Evolutionary conservation across 140 eudicot genomes (phyloP), one percentile per base, ranked within the genome.

Genomic region (Oenanthe javanica): DNA sequence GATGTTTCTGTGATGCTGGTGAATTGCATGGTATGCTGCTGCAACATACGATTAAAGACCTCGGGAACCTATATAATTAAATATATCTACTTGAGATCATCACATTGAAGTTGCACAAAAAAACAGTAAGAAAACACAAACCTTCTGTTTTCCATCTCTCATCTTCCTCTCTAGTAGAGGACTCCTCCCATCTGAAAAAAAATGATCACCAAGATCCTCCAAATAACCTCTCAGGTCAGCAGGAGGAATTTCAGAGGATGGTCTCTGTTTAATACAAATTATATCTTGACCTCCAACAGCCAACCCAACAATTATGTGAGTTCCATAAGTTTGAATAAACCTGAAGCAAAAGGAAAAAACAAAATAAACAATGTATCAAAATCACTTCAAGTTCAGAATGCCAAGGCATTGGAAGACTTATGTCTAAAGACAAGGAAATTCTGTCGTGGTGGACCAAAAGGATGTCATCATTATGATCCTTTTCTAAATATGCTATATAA

Each of bases 261-360:
- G 83, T 84, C 83, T 86, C 81, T 94, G 98, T 79, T 92, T 91
- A 74, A 94, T 89, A 77, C 97, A 94, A 31, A 94, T 84, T 84
- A 94, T 80, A 85, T 94, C 98, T 87, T 94, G 98, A 83, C 98
- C 98, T 46, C 98, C 98, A 86, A 94, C 92, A 79, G 90, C 98
- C 90, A 94, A 82, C 57, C 98, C 98, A 71, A 91, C 97, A 61
- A 94, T 88, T 69, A 94, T 84, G 81, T 94, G 98, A 38, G 98
- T 94, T 63, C 98, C 98, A 76, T 88, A 94, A 66, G 91, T 91
- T 87, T 85, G 93, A 86, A 94, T 94, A 80, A 94, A 94, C 87
- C 98, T 94, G 92, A 66, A 82, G 14, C 83, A 73, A 51, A 59
- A 7, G 36, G 36, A n/a, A n/a, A 59, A 59, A 6, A 66, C 66